Evolutionary conservation across 2,329 filamentous ascomycete species (phyloP).

Genomic region (Penicillium olsonii): DNA sequence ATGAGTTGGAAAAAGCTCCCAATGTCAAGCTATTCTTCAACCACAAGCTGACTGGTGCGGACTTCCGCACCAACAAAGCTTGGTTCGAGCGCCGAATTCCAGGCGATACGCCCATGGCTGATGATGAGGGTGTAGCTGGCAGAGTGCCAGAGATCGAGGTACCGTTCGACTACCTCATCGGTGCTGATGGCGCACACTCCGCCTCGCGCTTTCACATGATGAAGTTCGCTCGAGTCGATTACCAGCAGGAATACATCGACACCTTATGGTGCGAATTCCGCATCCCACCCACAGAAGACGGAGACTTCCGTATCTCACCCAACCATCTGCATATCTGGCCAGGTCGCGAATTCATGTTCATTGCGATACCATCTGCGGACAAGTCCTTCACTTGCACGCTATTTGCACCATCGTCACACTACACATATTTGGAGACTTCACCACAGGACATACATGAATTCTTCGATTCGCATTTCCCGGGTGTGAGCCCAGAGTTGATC

Average conservation of each 20-base stretch:
- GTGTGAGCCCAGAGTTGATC: constrained; percentile 65
- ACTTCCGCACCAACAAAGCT: constrained; percentile 75
- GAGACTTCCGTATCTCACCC: constrained; percentile 76
- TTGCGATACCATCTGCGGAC: constrained; percentile 86
- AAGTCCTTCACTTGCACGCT: constrained; percentile 94
- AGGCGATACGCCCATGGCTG: constrained; percentile 31
- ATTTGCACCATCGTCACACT: constrained; percentile 75
- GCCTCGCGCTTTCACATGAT: constrained; percentile 90
- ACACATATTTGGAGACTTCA: constrained; percentile 65
- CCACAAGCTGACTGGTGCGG: constrained; percentile 87
- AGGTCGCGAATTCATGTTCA: constrained; percentile 93
- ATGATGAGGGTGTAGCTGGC: constrained; percentile 35
- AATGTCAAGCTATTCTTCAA: constrained; percentile 94
- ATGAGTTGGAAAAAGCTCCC: constrained; percentile 77
- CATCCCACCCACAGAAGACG: constrained; percentile 60
- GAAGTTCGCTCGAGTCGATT: constrained; percentile 90
- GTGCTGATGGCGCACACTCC: constrained; percentile 93
- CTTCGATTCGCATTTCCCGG: constrained; percentile 84
- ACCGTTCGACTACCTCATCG: constrained; percentile 88
- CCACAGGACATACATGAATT: constrained; percentile 74
- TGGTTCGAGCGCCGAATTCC: constrained; percentile 73
- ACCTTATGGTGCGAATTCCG: constrained; percentile 97
- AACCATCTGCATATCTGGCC: constrained; percentile 99
- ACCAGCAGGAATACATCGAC: constrained; percentile 92
- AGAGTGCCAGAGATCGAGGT: constrained; percentile 75